These are phyloP conservation scores for Poa pratensis DNA, from an alignment of 176 grass and related monocot genomes.

Conservation along the genomic window DNA sequence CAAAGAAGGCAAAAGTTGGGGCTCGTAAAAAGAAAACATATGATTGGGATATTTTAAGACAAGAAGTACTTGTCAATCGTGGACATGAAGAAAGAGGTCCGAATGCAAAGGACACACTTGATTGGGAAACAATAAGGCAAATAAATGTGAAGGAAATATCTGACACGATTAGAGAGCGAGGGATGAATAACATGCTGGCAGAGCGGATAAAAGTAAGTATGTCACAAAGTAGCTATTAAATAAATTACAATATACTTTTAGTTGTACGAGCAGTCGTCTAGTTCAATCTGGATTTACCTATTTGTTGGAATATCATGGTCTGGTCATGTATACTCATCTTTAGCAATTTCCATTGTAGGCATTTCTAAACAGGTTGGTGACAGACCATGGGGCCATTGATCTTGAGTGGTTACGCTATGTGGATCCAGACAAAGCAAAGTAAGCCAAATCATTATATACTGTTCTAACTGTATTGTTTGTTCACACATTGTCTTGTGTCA, in stretches of 20 bases:
- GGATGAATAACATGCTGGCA: conserved; percentile 89
- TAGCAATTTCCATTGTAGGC: conserved; percentile 48
- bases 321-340: conserved; percentile 21
- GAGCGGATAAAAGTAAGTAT: conserved; percentile 76
- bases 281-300: conserved; percentile 26
- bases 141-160: conserved; percentile 62
- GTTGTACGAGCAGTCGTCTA: not conserved
- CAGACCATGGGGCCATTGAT: conserved; percentile 71
- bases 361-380: conserved; percentile 71
- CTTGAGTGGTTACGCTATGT: conserved; percentile 79
- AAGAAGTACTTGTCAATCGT: conserved; percentile 43
- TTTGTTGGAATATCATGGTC: conserved; percentile 24
- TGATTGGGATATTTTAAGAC: conserved; percentile 82
- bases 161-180: conserved; percentile 71
- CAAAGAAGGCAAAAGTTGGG: conserved; percentile 50
- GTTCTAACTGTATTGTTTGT: not conserved
- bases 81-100: conserved; percentile 51
- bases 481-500: not conserved
- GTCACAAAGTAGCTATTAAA: conserved; percentile 17
- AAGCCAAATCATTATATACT: conserved; percentile 38
- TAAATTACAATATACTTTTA: not conserved
- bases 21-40: conserved; percentile 46
- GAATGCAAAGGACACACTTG: conserved; percentile 60
- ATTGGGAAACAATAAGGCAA: conserved; percentile 69
- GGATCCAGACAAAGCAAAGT: conserved; percentile 82